Base-by-base conservation (phyloP, 2,329 filamentous ascomycete species). In the Akanthomyces muscarius region DNA sequence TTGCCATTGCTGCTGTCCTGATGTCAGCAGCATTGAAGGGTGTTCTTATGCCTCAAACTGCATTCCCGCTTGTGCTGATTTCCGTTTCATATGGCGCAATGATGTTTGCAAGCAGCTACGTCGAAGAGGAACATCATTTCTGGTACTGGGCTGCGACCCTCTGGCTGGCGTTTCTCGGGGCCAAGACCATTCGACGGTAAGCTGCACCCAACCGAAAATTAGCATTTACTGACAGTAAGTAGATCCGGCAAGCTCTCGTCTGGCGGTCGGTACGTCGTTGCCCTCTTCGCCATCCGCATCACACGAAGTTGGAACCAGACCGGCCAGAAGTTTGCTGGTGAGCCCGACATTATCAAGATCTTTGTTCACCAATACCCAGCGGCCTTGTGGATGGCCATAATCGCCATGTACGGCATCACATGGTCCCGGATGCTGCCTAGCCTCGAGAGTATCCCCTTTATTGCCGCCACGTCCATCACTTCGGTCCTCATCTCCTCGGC, bases 81-180 rank as follows among this genome's bases (percentile, higher is more conserved):
- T 83, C 83, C 0, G 54, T 87, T 0, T 74, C 83, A 0, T 97
- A 98, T 71, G 87, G 88, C 1, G 74, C 86, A 44, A 96, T 97
- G 86, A 98, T 98, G 93, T 98, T 98, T 76, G 94, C 93, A 11
- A 97, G 91, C 73, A 98, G 93, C 71, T 99, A 95, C 73, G 92
- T 99, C 2, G 95, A 99, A 75, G 95, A 99, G 76, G 95, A 99
- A 74, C 95, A 99, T 56, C 92, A 98, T 68, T 97, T 97, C 73
- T 99, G 95, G 95, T 98, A 99, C 76, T 98, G 94, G 92, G 77
- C 86, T 1, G 84, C 89, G 0, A 87, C 89, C 0, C 83, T 86
- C 7, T 96, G 90, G 90, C 71, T 89, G 38, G 75, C 80, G 1
- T 78, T 81, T 36, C 76, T 89, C 14, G 80, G 79, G 38, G 66